Percentiles rank a stretch among this genome's conserved stretches.
Evolutionary conservation across 2,329 filamentous ascomycete species (phyloP).

Genomic region (Tolypocladium nubicola): DNA sequence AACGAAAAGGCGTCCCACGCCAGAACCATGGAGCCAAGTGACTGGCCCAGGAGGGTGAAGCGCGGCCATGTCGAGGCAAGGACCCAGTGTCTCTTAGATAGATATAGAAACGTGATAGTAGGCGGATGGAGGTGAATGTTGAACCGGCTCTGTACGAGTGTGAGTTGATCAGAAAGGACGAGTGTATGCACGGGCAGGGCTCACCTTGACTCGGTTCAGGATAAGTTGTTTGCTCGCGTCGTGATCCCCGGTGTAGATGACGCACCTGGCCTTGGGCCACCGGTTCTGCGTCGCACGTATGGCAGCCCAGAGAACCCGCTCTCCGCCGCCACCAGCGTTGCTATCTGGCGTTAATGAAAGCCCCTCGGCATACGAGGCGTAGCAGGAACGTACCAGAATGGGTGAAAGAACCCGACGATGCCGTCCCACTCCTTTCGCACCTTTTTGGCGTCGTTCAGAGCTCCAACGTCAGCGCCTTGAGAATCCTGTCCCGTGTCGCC

Average conservation of each 20-base stretch:
- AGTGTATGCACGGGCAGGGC: slow-evolving; percentile 3
- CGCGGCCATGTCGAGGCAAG: slow-evolving; percentile 79
- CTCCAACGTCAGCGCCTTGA: slow-evolving; percentile 53
- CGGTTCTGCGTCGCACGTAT: slow-evolving; percentile 81
- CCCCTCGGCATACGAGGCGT: neutral
- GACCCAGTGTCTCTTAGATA: slow-evolving; percentile 78
- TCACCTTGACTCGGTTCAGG: slow-evolving; percentile 63
- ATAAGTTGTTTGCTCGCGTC: slow-evolving; percentile 75
- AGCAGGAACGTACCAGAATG: slow-evolving; percentile 63
- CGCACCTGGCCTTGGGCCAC: slow-evolving; percentile 80
- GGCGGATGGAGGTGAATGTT: slow-evolving; percentile 82
- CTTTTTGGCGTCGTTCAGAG: slow-evolving; percentile 23
- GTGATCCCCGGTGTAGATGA: slow-evolving; percentile 93
- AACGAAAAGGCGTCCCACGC: slow-evolving; percentile 91
- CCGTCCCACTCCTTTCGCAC: slow-evolving; percentile 60
- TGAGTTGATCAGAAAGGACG: slow-evolving; percentile 5
- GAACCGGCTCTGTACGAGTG: slow-evolving; percentile 57
- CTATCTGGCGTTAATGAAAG: slow-evolving; percentile 29
- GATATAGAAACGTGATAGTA: slow-evolving; percentile 79
- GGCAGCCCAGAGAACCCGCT: slow-evolving; percentile 92
- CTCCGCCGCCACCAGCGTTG: slow-evolving; percentile 92
- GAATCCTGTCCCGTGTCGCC: slow-evolving; percentile 35
- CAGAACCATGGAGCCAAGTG: slow-evolving; percentile 74
- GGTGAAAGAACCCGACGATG: slow-evolving; percentile 92
- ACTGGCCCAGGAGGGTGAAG: slow-evolving; percentile 92